A percentile compares a stretch with the other conserved stretches of the same genome.
Conservation (phyloP, 495 filamentous ascomycete species). For the Viridothelium virens region DNA sequence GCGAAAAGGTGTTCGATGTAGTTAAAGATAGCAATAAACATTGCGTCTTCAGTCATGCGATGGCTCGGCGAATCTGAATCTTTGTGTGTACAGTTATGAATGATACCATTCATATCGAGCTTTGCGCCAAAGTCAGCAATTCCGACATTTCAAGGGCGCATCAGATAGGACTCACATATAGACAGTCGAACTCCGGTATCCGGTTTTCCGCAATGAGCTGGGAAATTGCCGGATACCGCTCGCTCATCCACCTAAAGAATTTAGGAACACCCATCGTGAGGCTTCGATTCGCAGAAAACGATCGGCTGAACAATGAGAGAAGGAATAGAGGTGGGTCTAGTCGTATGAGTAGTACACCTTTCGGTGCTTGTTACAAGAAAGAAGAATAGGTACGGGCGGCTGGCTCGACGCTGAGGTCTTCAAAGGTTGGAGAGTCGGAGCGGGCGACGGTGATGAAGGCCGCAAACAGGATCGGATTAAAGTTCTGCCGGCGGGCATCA, state of each 20-base stretch:
- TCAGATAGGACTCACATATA: conserved; percentile 55
- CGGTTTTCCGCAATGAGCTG: conserved; percentile 98
- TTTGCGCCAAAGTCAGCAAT: conserved; percentile 21
- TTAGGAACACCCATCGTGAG: conserved; percentile 75
- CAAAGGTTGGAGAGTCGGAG: conserved; percentile 10
- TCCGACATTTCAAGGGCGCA: neutral
- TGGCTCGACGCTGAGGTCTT: conserved; percentile 28
- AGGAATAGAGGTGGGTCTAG: neutral
- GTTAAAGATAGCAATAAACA: conserved; percentile 99
- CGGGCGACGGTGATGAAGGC: neutral
- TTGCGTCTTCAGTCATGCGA: conserved; percentile 92
- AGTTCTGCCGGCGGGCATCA: neutral
- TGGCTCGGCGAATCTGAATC: conserved; percentile 85
- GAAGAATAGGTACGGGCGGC: conserved; percentile 14
- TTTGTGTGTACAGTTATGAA: conserved; percentile 98
- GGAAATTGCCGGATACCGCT: conserved; percentile 97
- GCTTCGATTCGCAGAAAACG: neutral
- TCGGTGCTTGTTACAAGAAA: neutral
- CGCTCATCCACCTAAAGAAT: conserved; percentile 91
- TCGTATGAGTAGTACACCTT: neutral
- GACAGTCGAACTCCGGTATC: conserved; percentile 97
- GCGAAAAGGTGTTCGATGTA: conserved; percentile 99
- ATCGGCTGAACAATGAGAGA: neutral
- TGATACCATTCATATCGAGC: conserved; percentile 99
- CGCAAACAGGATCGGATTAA: neutral